Conservation (phyloP, 768 basidiomycete genomes). For the Leccinum barrowsii region DNA sequence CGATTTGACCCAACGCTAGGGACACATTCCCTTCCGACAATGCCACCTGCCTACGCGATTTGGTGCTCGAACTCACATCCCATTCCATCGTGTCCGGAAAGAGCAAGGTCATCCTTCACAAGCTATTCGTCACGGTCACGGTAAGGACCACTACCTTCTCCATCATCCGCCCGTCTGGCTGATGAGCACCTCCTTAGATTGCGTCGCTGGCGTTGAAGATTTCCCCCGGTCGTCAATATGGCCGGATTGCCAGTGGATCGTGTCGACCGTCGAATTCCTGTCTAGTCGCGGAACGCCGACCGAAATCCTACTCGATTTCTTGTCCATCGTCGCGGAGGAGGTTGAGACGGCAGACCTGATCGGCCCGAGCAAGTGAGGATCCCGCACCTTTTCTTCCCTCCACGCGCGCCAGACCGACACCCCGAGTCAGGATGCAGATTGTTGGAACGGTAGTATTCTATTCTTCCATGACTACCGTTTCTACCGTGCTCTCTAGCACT, state of each 20-base stretch:
- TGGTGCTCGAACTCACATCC: slow-evolving; percentile 68
- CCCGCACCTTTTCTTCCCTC: background rate
- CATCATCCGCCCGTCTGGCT: background rate
- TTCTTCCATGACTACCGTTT: no score
- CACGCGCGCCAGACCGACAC: no score
- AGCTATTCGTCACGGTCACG: slow-evolving; percentile 67
- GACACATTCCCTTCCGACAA: slow-evolving; percentile 67
- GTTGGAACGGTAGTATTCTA: no score
- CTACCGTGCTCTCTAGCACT: no score
- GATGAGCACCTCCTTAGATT: slow-evolving; percentile 38
- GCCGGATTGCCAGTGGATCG: no score
- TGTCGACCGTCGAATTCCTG: slow-evolving; percentile 44
- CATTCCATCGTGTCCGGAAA: slow-evolving; percentile 57
- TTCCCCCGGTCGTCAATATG: slow-evolving; percentile 40
- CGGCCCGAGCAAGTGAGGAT: slow-evolving; percentile 64
- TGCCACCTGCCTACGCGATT: slow-evolving; percentile 53
- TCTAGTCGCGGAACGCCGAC: slow-evolving; percentile 55
- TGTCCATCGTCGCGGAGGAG: slow-evolving; percentile 84
- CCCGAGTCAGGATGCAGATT: no score
- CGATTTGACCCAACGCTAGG: slow-evolving; percentile 42
- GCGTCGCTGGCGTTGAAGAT: slow-evolving; percentile 71
- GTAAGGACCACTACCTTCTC: slow-evolving; percentile 39
- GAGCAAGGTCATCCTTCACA: slow-evolving; percentile 74
- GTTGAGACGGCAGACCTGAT: slow-evolving; percentile 71
- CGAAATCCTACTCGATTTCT: slow-evolving; percentile 67